These are phyloP conservation scores for Xylaria hypoxylon DNA, from an alignment of 2,329 filamentous ascomycete genomes.

Conservation along the genomic window DNA sequence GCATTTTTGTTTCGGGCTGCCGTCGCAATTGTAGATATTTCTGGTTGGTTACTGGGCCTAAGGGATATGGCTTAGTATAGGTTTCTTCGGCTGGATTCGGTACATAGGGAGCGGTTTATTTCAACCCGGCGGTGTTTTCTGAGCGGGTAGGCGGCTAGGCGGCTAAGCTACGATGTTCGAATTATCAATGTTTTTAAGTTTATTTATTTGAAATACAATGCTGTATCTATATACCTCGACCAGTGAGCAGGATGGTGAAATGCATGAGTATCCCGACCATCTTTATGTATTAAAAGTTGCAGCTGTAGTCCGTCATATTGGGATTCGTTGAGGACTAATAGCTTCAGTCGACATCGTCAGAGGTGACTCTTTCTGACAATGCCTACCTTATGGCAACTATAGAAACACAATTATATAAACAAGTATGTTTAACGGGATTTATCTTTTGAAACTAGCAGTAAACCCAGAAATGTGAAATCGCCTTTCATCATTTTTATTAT, in stretches of 20 bases:
- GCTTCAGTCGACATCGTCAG: no score
- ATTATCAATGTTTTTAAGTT: conserved; percentile 11
- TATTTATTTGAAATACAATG: not conserved
- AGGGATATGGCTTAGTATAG: not conserved
- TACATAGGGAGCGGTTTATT: conserved; percentile 13
- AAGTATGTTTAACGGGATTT: no score
- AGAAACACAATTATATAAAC: no score
- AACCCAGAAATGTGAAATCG: no score
- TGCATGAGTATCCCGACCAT: not conserved
- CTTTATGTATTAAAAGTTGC: not conserved
- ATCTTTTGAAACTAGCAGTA: no score
- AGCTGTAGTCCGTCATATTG: no score
- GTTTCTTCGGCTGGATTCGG: conserved; percentile 9
- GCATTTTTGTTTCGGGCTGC: conserved; percentile 3
- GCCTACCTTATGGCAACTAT: no score
- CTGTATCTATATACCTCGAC: not conserved
- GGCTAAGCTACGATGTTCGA: conserved; percentile 9
- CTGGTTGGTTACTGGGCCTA: not conserved
- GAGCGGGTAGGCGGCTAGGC: not conserved
- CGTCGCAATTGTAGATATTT: not conserved
- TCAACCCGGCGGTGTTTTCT: conserved; percentile 23
- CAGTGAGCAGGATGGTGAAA: not conserved
- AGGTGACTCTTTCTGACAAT: no score
- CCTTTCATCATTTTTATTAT: no score
- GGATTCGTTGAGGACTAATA: no score